Percentiles rank a stretch among this genome's conserved stretches.
These are phyloP conservation scores for Loxodes magnus DNA, from an alignment of 73 alveolate species.

Conservation along the genomic window DNA sequence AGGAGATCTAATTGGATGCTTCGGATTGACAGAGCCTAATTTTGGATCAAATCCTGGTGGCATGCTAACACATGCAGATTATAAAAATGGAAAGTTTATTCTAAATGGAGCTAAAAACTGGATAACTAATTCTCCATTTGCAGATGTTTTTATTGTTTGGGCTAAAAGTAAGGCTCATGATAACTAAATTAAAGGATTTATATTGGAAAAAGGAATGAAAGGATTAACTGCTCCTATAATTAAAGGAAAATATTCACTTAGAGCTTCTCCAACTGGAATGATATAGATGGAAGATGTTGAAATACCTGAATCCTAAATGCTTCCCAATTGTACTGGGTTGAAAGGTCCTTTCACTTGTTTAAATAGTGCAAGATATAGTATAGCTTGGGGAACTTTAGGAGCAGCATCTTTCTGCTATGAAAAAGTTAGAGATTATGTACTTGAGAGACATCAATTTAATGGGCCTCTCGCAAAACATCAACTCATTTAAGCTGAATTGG, in stretches of 20 bases:
- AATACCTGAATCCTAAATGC: slow-evolving; percentile 67
- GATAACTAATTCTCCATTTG: slow-evolving; percentile 90
- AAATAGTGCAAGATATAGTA: slow-evolving; percentile 82
- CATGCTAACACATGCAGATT: slow-evolving; percentile 53
- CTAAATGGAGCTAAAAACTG: slow-evolving; percentile 85
- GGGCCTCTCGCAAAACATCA: slow-evolving; percentile 62
- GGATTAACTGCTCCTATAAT: slow-evolving; percentile 87
- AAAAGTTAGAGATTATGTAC: slow-evolving; percentile 48
- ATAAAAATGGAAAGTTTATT: slow-evolving; percentile 56
- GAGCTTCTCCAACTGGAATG: slow-evolving; percentile 88
- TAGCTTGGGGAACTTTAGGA: slow-evolving; percentile 92
- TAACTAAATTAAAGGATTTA: slow-evolving; percentile 68
- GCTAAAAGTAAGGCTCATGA: slow-evolving; percentile 45
- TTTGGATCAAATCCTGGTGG: slow-evolving; percentile 83
- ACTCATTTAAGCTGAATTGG: slow-evolving; percentile 64
- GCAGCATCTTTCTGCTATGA: slow-evolving; percentile 90
- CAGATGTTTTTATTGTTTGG: slow-evolving; percentile 87
- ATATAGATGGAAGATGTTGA: slow-evolving; percentile 84
- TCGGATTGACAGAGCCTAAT: slow-evolving; percentile 93
- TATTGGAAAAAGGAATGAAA: slow-evolving; percentile 68
- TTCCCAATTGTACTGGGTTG: slow-evolving; percentile 55
- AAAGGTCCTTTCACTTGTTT: slow-evolving; percentile 91
- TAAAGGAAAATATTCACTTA: slow-evolving; percentile 75
- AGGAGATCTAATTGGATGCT: slow-evolving; percentile 88
- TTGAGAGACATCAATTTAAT: slow-evolving; percentile 60